phyloP scores from a whole-genome alignment of 2,329 filamentous ascomycete species.

The Fusarium avenaceum region DNA sequence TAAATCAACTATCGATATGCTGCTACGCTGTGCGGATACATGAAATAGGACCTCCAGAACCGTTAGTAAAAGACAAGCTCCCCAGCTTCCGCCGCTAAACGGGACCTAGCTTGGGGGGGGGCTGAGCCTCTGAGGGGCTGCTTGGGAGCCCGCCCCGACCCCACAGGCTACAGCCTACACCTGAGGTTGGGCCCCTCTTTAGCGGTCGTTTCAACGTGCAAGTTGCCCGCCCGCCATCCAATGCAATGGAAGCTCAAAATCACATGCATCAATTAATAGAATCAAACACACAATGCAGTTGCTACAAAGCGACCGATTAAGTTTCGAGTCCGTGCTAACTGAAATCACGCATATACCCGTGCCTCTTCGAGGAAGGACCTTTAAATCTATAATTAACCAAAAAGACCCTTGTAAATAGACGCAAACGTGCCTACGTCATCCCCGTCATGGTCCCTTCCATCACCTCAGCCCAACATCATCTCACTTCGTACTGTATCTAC shows the following conservation, averaged over 20 bases:
- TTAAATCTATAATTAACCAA: conserved; percentile 18
- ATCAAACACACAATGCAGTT: not conserved
- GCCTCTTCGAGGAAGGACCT: no score
- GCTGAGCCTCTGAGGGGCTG: not conserved
- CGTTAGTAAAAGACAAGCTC: not conserved
- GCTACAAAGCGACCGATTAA: not conserved
- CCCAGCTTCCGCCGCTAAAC: conserved; percentile 2
- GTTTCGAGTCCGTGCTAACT: conserved; percentile 1
- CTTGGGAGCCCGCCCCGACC: conserved; percentile 18
- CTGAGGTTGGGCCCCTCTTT: conserved; percentile 14
- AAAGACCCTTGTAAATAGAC: conserved; percentile 25
- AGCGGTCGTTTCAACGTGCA: conserved; percentile 14
- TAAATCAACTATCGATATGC: not conserved
- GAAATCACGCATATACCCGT: not conserved
- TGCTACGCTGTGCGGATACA: not conserved
- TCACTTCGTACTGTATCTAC: conserved; percentile 33
- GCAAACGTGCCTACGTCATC: conserved; percentile 40
- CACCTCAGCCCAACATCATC: conserved; percentile 30
- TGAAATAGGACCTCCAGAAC: not conserved
- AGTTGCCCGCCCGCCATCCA: not conserved
- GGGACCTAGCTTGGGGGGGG: no score
- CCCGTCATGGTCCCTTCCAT: conserved; percentile 20
- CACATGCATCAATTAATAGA: conserved; percentile 27
- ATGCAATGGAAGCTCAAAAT: conserved; percentile 6
- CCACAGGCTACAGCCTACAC: conserved; percentile 2